Evolutionary conservation across 495 filamentous ascomycete species (phyloP), one percentile per base, ranked within the genome.

Genomic region (Penicillium angulare): DNA sequence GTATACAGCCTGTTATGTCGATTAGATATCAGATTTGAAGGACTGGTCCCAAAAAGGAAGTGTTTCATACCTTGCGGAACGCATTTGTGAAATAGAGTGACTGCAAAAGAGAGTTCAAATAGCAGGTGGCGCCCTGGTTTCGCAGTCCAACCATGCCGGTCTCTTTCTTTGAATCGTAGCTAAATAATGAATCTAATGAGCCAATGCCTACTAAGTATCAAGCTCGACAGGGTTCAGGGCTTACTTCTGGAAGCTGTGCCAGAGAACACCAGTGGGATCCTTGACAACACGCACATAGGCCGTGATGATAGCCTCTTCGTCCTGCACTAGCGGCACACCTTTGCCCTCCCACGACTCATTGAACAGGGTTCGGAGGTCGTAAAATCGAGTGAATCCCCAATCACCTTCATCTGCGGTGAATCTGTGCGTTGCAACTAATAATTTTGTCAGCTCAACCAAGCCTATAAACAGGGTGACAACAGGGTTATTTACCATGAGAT

Each of bases 81-180:
- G 86, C 83, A 69, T 96, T 97, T 42, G 93, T 99, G 67, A 99
- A 97, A 65, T 92, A 99, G 24, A 99, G 71, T 7, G 93, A 97
- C 67, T 99, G 93, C 24, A 99, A 73, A 8, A 99, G 84, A 2
- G 93, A 99, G 69, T 99, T 99, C 17, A 99, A 78, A 65, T 99
- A 99, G 73, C 93, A 99, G 7, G 93, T 99, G 17, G 93, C 93
- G 50, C 93, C 93, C 68, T 99, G 93, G 60, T 99, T 99, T 64
- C 92, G 93, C 34, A 99, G 75, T 20, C 93, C 93, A 34, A 99
- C 93, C 79, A 89, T 96, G 35, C 92, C 93, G 10, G 93, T 99
- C 73, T 96, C 92, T 65, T 92, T 95, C 73, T 97, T 99, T 15
- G 95, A 97, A 61, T 99, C 93, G 60, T 98, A 98, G 74, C 85